Evolutionary conservation across 2,329 filamentous ascomycete genomes (phyloP).

Genomic region (Allantophomopsis lycopodina): DNA sequence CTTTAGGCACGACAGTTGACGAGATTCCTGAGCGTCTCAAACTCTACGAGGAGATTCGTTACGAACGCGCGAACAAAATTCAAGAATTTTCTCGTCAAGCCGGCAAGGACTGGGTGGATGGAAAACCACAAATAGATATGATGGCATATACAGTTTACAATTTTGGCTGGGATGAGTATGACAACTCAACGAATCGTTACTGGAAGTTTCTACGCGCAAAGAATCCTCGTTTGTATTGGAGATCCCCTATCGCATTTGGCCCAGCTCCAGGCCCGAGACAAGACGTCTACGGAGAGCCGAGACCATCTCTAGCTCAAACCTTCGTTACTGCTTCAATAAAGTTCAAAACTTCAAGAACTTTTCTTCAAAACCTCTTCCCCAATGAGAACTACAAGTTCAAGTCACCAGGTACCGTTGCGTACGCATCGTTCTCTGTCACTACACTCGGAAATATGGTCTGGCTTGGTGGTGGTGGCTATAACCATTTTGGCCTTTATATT

Average conservation of each 20-base stretch:
- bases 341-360: slow-evolving; percentile 24
- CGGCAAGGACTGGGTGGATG: slow-evolving; percentile 30
- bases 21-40: slow-evolving; percentile 40
- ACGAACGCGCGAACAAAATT: slow-evolving; percentile 39
- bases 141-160: slow-evolving; percentile 23
- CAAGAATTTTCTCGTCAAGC: slow-evolving; percentile 41
- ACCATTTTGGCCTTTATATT: slow-evolving; percentile 43
- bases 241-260: slow-evolving; percentile 26
- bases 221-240: slow-evolving; percentile 18
- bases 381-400: slow-evolving; percentile 17
- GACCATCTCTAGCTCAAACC: background rate
- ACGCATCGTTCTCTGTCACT: slow-evolving; percentile 23
- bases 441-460: slow-evolving; percentile 38
- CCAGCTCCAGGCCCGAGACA: slow-evolving; percentile 13
- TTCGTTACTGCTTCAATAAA: slow-evolving; percentile 19
- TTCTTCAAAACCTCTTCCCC: slow-evolving; percentile 25
- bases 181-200: slow-evolving; percentile 30
- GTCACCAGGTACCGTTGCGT: slow-evolving; percentile 20
- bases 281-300: slow-evolving; percentile 3
- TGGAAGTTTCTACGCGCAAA: slow-evolving; percentile 28
- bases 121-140: slow-evolving; percentile 14
- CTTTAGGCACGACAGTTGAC: slow-evolving; percentile 22
- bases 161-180: slow-evolving; percentile 37
- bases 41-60: slow-evolving; percentile 44
- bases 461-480: slow-evolving; percentile 46